Conservation (phyloP, 352 stramenopile genomes). For the Phytophthora idaei region DNA sequence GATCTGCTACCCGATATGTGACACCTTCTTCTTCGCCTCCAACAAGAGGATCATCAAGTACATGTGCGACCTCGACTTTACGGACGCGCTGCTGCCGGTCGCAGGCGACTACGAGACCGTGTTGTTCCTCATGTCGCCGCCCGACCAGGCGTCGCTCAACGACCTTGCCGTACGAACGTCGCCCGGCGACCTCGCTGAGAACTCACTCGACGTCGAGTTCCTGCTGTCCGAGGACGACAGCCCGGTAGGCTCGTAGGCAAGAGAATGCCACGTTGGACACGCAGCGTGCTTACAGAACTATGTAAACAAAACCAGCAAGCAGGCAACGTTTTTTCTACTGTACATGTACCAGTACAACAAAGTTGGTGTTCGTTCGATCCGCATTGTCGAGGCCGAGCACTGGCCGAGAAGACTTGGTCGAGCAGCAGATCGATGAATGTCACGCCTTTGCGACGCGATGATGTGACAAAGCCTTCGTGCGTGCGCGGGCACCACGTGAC, state of each 20-base stretch:
- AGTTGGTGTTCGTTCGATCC: neutral
- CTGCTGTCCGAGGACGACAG: conserved; percentile 40
- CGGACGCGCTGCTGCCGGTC: conserved; percentile 37
- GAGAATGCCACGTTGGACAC: conserved; percentile 5
- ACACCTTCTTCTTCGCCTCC: conserved; percentile 54
- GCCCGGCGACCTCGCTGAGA: conserved; percentile 20
- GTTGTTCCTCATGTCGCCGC: conserved; percentile 42
- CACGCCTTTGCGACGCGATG: too few species aligned
- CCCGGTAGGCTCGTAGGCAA: neutral
- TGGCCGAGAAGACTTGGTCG: too few species aligned
- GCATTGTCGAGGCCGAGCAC: neutral
- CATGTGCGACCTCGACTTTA: conserved; percentile 49
- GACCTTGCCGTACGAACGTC: conserved; percentile 44
- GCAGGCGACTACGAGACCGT: conserved; percentile 43
- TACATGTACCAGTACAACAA: too few species aligned
- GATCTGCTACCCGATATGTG: conserved; percentile 46
- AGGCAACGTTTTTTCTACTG: conserved; percentile 3
- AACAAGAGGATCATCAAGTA: conserved; percentile 52
- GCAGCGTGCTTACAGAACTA: conserved; percentile 7
- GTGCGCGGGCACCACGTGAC: too few species aligned
- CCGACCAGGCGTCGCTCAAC: conserved; percentile 39
- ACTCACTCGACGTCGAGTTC: conserved; percentile 48
- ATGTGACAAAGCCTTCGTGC: too few species aligned
- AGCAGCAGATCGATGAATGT: too few species aligned
- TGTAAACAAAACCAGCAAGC: conserved; percentile 29